Evolutionary conservation across 768 basidiomycete genomes (phyloP).

Genomic region (Roridomyces roridus): DNA sequence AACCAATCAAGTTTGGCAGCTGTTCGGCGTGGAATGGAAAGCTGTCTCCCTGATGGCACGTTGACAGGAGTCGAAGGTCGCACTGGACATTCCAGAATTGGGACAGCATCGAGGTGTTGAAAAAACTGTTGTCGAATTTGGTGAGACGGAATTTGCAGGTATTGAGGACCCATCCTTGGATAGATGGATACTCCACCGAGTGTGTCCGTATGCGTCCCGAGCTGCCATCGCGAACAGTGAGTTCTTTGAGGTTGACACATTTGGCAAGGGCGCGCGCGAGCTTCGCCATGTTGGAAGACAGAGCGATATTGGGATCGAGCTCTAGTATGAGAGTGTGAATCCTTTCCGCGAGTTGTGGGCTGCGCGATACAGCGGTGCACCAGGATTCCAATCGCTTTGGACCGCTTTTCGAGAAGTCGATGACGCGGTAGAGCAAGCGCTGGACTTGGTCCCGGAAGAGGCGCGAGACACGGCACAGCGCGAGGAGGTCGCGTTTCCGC

Average conservation of each 20-base stretch:
- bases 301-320: neutral
- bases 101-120: slow-evolving; percentile 4
- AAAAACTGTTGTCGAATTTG: slow-evolving; percentile 16
- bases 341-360: neutral
- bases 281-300: slow-evolving; percentile 4
- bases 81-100: slow-evolving; percentile 17
- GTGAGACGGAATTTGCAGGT: slow-evolving; percentile 16
- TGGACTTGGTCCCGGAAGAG: no score
- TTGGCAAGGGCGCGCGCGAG: slow-evolving; percentile 10
- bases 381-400: no score
- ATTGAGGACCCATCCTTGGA: slow-evolving; percentile 15
- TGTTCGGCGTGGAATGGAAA: slow-evolving; percentile 18
- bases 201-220: neutral
- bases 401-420: no score
- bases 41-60: neutral
- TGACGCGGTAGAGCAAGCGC: no score
- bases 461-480: no score
- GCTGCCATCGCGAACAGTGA: neutral
- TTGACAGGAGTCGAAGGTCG: slow-evolving; percentile 10
- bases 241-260: slow-evolving; percentile 17
- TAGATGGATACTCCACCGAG: neutral
- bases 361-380: no score
- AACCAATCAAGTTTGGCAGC: slow-evolving; percentile 16
- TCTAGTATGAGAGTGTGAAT: slow-evolving; percentile 1
- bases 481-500: slow-evolving; percentile 31